Base-by-base conservation (phyloP, 1,284 basidiomycete genomes). In the Ustilago tritici region DNA sequence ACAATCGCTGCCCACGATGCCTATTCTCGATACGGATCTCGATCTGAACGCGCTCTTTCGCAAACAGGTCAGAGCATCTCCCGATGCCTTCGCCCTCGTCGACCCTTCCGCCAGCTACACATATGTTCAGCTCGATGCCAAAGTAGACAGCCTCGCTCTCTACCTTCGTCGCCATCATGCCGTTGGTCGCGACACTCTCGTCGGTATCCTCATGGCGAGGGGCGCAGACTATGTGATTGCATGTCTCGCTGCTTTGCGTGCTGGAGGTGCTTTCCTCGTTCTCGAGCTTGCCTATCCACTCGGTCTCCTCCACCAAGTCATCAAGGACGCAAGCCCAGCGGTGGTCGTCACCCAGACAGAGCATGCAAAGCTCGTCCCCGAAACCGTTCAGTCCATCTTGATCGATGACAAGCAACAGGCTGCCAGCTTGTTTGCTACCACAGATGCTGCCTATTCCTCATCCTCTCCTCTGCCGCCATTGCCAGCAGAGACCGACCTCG, bases 211-310 rank as follows among this genome's bases (percentile, higher is more conserved):
- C 53, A 75, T 85, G 75, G 68, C 56, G 6, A 56, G 81, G 15
- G 66, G 84, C 49, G 84, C 84, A 12, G 83, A 85, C 66, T 84
- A 85, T 67, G 84, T 85, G 40, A 78, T 85, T 56, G 82, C 84
- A 17, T 76, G 78, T 50, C 77, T 85, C 32, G 84, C 84, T 47
- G 82, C 82, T 17, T 59, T 85, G 35, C 80, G 84, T 10, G 84
- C 84, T 15, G 84, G 84, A 23, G 84, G 84, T 41, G 84, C 84
- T 52, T 85, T 85, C 60, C 78, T 85, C 61, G 84, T 85, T 17
- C 83, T 85, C 66, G 84, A 85, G 43, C 79, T 85, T 50, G 84
- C 84, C n/a, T 85, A 85, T 36, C 84, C 84, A 0, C 67, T 70
- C 31, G 70, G 71, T 36, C 76, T 85, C 15, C 74, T 85, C 28